phyloP scores from a whole-genome alignment of 2,329 filamentous ascomycete genomes.

The Aspergillus uvarum region DNA sequence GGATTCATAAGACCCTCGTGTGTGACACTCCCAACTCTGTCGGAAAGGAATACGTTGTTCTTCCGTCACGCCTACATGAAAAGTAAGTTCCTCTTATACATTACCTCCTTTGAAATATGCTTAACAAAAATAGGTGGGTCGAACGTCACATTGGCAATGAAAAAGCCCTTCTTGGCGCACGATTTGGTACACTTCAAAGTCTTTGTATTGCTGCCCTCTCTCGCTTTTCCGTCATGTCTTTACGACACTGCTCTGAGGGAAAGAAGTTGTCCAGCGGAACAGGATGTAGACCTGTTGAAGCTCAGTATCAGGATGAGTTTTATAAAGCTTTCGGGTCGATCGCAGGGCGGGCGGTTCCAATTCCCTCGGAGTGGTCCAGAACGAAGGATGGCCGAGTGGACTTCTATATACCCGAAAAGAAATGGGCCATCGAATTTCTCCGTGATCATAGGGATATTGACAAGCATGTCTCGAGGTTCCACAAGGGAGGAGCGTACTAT shows the following conservation, averaged over 20 bases:
- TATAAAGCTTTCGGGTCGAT: constrained; percentile 2
- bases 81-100: not conserved
- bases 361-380: constrained; percentile 7
- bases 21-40: not conserved
- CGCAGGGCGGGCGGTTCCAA: constrained; percentile 3
- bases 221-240: not conserved
- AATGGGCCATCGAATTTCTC: constrained; percentile 8
- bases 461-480: constrained; percentile 8
- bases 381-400: constrained; percentile 3
- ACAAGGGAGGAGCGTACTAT: constrained; percentile 3
- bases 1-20: not conserved
- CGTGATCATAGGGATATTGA: constrained; percentile 3
- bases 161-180: not conserved
- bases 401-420: constrained; percentile 3
- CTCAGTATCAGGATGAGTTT: constrained; percentile 7
- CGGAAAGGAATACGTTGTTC: not conserved
- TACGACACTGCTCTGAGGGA: not conserved
- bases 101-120: not conserved
- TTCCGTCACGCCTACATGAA: constrained; percentile 2
- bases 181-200: not conserved
- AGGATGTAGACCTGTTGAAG: constrained; percentile 2
- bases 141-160: not conserved
- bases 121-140: constrained; percentile 1
- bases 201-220: too few relatives aligned
- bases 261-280: constrained; percentile 3